Evolutionary conservation across 2,329 filamentous ascomycete species (phyloP).

Genomic region (Hortaea werneckii): DNA sequence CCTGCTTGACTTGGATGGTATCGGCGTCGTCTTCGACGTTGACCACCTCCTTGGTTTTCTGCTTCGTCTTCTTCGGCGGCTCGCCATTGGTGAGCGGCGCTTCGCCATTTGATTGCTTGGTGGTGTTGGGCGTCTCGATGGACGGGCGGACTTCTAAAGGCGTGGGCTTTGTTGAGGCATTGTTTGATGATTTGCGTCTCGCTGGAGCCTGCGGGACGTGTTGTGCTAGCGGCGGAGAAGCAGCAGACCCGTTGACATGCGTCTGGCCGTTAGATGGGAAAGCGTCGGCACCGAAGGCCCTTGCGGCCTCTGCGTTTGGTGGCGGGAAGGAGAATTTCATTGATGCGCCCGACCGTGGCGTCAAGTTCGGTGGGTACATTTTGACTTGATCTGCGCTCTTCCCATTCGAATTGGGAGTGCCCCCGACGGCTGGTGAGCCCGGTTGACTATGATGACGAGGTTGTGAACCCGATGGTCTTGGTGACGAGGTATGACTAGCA

Average conservation of each 20-base stretch:
- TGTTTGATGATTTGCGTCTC: no score
- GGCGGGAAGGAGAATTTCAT: conserved; percentile 23
- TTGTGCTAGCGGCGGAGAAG: no score
- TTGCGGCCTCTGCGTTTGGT: conserved; percentile 8
- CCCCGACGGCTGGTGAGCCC: neutral
- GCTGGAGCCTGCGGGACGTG: no score
- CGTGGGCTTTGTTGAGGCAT: no score
- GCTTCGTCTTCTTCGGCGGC: neutral
- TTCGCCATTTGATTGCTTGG: neutral
- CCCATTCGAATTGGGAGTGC: neutral
- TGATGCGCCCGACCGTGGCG: conserved; percentile 16
- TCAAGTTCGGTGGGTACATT: conserved; percentile 13
- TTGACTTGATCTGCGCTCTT: conserved; percentile 11
- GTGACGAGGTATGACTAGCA: conserved; percentile 4
- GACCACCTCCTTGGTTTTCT: neutral
- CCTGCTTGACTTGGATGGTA: neutral
- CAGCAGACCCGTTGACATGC: no score
- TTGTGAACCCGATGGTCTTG: neutral
- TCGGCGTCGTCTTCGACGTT: neutral
- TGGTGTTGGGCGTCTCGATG: conserved; percentile 1
- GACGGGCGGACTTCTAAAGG: neutral
- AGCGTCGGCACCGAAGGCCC: neutral
- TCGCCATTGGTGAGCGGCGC: neutral
- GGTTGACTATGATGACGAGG: neutral
- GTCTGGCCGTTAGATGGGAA: neutral